Evolutionary conservation across 2,329 filamentous ascomycete species (phyloP).

Genomic region (Cladosporium halotolerans): DNA sequence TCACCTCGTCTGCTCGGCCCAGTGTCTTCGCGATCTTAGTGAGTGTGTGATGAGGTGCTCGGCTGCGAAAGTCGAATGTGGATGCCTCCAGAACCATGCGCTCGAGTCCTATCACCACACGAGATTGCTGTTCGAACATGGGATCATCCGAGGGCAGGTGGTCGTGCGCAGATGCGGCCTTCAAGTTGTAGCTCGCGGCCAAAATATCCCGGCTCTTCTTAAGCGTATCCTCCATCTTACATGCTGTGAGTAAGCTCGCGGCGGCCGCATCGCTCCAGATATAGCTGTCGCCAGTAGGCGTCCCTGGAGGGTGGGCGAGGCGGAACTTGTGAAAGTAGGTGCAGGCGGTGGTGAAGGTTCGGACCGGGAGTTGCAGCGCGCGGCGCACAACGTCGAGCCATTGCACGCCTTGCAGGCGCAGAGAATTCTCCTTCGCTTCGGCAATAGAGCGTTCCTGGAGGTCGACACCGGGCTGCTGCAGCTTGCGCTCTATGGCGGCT

Average conservation of each 20-base stretch:
- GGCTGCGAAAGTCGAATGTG: conserved; percentile 86
- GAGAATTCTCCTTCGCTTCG: conserved; percentile 65
- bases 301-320: conserved; percentile 59
- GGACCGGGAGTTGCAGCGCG: conserved; percentile 76
- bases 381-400: conserved; percentile 82
- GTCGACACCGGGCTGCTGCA: conserved; percentile 49
- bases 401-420: conserved; percentile 77
- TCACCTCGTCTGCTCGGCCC: conserved; percentile 42
- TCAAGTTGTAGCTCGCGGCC: conserved; percentile 82
- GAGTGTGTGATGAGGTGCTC: conserved; percentile 78
- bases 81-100: conserved; percentile 87
- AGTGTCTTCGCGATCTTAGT: conserved; percentile 57
- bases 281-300: conserved; percentile 62
- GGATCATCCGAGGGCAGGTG: conserved; percentile 73
- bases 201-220: conserved; percentile 95
- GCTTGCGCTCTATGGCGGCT: conserved; percentile 66
- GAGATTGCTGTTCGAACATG: conserved; percentile 71
- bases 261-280: conserved; percentile 76
- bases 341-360: conserved; percentile 86
- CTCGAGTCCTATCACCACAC: conserved; percentile 82
- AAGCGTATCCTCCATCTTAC: conserved; percentile 95
- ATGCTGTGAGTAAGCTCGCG: conserved; percentile 83
- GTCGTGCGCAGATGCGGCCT: conserved; percentile 56
- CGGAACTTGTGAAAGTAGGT: conserved; percentile 93
- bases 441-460: conserved; percentile 51